These are phyloP conservation scores for Besnoitia besnoiti DNA, from an alignment of 169 alveolate species.

Conservation along the genomic window DNA sequence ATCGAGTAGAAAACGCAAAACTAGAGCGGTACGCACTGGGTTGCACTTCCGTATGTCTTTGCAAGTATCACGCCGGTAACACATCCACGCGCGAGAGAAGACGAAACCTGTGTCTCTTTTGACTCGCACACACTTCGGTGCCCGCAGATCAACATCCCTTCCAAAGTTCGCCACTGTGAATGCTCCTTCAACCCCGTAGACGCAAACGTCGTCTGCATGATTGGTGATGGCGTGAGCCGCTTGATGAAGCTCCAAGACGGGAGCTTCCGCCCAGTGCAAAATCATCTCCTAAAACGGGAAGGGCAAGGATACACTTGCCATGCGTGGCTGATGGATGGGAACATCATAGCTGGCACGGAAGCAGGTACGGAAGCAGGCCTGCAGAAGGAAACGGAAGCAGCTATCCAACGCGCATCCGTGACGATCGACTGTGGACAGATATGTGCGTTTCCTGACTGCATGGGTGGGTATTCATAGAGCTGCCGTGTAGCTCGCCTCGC, in stretches of 20 bases:
- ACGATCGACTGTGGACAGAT: too few relatives aligned
- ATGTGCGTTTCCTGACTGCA: too few relatives aligned
- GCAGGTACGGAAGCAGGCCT: conserved; percentile 34
- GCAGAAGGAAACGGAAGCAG: neutral
- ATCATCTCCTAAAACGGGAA: conserved; percentile 69
- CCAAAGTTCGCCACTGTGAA: neutral
- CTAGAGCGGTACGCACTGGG: too few relatives aligned
- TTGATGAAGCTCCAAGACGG: conserved; percentile 76
- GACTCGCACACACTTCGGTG: too few relatives aligned
- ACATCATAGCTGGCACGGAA: conserved; percentile 85
- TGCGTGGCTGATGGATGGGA: conserved; percentile 85
- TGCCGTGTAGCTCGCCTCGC: too few relatives aligned
- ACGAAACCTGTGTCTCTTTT: too few relatives aligned
- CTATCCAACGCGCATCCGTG: neutral
- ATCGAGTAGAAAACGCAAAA: too few relatives aligned
- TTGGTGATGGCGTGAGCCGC: conserved; percentile 82
- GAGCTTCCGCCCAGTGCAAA: conserved; percentile 66
- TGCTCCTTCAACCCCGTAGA: conserved; percentile 49
- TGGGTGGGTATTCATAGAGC: too few relatives aligned
- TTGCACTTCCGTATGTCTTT: too few relatives aligned
- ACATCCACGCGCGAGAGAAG: too few relatives aligned
- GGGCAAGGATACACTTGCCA: conserved; percentile 79
- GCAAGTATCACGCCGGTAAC: too few relatives aligned
- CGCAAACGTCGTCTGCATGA: conserved; percentile 68
- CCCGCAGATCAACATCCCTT: neutral